Conservation (phyloP, 441 rosid genomes). For the Gossypium trilobum region DNA sequence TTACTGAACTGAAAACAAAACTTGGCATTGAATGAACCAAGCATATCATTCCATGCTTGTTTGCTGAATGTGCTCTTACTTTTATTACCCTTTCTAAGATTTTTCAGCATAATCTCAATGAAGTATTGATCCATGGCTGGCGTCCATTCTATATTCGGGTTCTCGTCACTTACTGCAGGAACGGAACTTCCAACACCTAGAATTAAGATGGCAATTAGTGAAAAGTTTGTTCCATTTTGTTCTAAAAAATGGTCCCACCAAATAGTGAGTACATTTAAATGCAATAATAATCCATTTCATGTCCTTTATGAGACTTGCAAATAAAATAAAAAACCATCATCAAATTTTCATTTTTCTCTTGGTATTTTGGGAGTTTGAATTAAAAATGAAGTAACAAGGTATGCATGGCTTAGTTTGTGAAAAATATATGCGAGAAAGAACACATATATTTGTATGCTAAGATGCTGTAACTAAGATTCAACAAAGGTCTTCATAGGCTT, state of each 20-base stretch:
- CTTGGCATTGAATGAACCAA: slow-evolving; percentile 31
- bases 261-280: background rate
- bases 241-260: background rate
- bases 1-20: slow-evolving; percentile 28
- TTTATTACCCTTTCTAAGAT: slow-evolving; percentile 30
- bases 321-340: background rate
- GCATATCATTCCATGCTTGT: slow-evolving; percentile 43
- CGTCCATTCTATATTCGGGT: slow-evolving; percentile 33
- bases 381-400: background rate
- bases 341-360: background rate
- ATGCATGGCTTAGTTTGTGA: background rate
- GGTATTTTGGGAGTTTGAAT: background rate
- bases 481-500: background rate
- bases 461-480: background rate
- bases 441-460: background rate
- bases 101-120: slow-evolving; percentile 39
- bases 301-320: background rate
- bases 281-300: background rate
- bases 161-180: slow-evolving; percentile 25
- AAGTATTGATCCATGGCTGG: slow-evolving; percentile 37
- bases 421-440: background rate
- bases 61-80: slow-evolving; percentile 27
- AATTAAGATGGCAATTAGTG: slow-evolving; percentile 7
- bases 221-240: slow-evolving; percentile 4
- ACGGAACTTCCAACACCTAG: slow-evolving; percentile 25